Evolutionary conservation across 768 basidiomycete species (phyloP), one percentile per base, ranked within the genome.

Genomic region (Lactarius vividus): DNA sequence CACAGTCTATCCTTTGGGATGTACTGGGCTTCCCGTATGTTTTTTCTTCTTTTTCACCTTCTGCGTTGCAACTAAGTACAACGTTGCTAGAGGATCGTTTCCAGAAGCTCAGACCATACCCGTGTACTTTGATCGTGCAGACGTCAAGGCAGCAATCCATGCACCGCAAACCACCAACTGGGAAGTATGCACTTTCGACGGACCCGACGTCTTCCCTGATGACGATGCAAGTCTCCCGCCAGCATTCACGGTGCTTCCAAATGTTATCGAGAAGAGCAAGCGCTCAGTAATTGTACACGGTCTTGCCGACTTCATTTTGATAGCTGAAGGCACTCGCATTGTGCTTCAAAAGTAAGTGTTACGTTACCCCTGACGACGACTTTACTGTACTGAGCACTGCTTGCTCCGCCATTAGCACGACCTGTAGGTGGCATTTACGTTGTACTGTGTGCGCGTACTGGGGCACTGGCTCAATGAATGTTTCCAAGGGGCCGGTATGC

Each of bases 11-110:
- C 49, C 77, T 88, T 15, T 91, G 88, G 89, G 89, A 91, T 66
- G 88, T 91, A 7, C 85, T 91, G 35, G 89, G 89, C n/a, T 91
- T 88, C 81, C 89, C 89, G 85, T 88, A 84, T 73, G 1, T n/a
- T n/a, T n/a, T 11, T 37, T 6, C 9, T 7, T 3, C 8, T 3
- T 23, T 57, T 56, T 39, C 28, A 2, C 15, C 28, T 37, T 23
- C 55, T 64, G 6, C 37, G 58, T 40, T 13, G 53, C 23, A 3
- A 31, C 16, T 26, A 16, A 31, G 31, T 28, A 8, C 7, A 15
- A 4, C 8, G 20, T 26, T 58, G 23, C 18, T 10, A 87, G 85
- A 2, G 86, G 85, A 10, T 83, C 85, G n/a, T n/a, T n/a, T n/a
- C n/a, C n/a, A n/a, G n/a, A n/a, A 35, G 70, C 72, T 5, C 88